Percentiles rank a stretch among this genome's conserved stretches.
phyloP scores from a whole-genome alignment of 106 monocot genomes.

The Iris macrosiphon region DNA sequence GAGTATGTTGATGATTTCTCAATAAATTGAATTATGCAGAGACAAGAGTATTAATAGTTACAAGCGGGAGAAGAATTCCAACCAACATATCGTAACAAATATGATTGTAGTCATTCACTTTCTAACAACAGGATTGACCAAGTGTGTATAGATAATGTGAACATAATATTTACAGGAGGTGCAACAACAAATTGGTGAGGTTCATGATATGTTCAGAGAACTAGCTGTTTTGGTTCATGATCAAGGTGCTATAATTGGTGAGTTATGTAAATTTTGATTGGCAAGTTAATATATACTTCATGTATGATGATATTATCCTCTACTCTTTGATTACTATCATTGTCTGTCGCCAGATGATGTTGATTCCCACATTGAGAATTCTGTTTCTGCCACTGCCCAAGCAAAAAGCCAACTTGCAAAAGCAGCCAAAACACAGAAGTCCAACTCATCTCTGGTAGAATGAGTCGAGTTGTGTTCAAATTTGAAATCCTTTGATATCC shows the following conservation, averaged over 20 bases:
- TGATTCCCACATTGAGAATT: slow-evolving; percentile 54
- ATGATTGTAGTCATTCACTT: no score
- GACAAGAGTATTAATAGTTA: no score
- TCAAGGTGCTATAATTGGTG: slow-evolving; percentile 82
- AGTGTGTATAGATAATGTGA: no score
- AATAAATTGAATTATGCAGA: no score
- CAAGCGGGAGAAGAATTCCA: no score
- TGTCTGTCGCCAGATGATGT: slow-evolving; percentile 65
- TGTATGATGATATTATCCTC: not conserved
- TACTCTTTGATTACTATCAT: no score
- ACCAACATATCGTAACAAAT: no score
- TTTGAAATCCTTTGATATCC: not conserved
- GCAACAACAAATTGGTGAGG: slow-evolving; percentile 87
- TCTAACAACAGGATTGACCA: no score
- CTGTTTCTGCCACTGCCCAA: slow-evolving; percentile 44
- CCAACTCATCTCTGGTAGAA: slow-evolving; percentile 79
- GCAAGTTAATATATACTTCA: not conserved
- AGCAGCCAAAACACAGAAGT: slow-evolving; percentile 74
- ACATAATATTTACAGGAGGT: slow-evolving; percentile 91
- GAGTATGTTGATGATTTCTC: no score
- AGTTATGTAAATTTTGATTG: not conserved
- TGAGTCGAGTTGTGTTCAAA: not conserved
- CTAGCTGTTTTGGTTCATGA: slow-evolving; percentile 71
- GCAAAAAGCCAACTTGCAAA: slow-evolving; percentile 61
- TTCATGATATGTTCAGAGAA: slow-evolving; percentile 88